Base-by-base conservation (phyloP, 2,329 filamentous ascomycete species). In the Sclerotinia spermophila region DNA sequence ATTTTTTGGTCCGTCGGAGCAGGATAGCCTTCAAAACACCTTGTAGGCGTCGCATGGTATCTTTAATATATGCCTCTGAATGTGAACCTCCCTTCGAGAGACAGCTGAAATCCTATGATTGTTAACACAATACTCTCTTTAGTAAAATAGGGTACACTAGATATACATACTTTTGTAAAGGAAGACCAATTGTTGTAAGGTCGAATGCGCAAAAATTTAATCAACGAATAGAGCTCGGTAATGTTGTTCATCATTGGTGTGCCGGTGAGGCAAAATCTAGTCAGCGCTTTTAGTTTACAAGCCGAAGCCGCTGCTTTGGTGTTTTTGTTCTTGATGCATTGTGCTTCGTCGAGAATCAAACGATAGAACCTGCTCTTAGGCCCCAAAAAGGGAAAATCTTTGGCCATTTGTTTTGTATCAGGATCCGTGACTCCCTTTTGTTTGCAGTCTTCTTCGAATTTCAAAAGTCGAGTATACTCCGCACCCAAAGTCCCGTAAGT, bases 191-290 rank as follows among this genome's bases (percentile, higher is more conserved):
- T 83, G 75, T 86, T 87, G 79, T 96, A 97, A 2, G 93, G 93
- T 72, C 85, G 85, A 77, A 96, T 94, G 3, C 85, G 84, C 24
- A 97, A 83, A 77, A 97, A 97, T 3, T 87, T 86, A 59, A 97
- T 84, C 30, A 97, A 82, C 0, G 93, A 92, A 76, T 87, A 94
- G 4, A 97, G 83, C 76, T 97, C 94, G 35, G 87, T 83, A 3
- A 95, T 88, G 19, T 86, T 88, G 76, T 97, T 97, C 91, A 96
- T 96, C 91, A 95, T 94, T 0, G 92, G 92, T 0, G 92, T 96
- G 38, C 92, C 92, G 4, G 90, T 93, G 79, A 95, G 86, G 77
- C 90, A 93, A 82, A 92, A 89, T 62, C 92, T 85, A 77, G 91
- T 87, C 48, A 82, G 83, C 21, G 90, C 83, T 72, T 86, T 81